These are phyloP conservation scores for Linaria vulgaris DNA, from an alignment of 257 asterid species.

Conservation along the genomic window DNA sequence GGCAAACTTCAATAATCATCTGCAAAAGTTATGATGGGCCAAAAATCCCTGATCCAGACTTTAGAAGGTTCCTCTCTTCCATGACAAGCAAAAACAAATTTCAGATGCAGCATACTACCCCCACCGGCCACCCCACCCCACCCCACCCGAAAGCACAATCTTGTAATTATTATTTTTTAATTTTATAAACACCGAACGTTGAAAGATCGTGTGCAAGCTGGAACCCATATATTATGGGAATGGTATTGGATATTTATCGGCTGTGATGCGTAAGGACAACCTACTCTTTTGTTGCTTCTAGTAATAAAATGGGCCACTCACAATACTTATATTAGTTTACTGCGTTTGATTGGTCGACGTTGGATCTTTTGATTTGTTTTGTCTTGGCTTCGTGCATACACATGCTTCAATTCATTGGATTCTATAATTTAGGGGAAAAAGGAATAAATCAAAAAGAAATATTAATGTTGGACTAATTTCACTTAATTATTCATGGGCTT, in stretches of 20 bases:
- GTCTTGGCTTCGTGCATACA: background rate
- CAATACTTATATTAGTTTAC: background rate
- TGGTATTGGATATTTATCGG: constrained; percentile 23
- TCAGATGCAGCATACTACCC: constrained; percentile 13
- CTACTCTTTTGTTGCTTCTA: constrained; percentile 25
- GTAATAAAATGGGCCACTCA: constrained; percentile 25
- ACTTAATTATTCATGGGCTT: too few species aligned
- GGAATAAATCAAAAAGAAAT: too few species aligned
- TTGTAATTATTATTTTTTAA: background rate
- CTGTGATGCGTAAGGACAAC: constrained; percentile 25
- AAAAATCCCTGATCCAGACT: constrained; percentile 20
- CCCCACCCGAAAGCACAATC: background rate
- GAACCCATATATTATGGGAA: constrained; percentile 4
- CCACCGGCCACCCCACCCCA: background rate
- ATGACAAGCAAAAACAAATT: constrained; percentile 27
- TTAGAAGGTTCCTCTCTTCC: constrained; percentile 34
- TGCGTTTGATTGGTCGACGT: too few species aligned
- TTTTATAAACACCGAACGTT: background rate
- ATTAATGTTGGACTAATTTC: too few species aligned
- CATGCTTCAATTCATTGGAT: constrained; percentile 20
- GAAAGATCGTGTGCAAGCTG: constrained; percentile 31
- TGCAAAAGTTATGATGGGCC: constrained; percentile 22
- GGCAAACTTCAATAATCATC: constrained; percentile 16
- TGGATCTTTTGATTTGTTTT: background rate
- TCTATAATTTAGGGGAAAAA: background rate